Evolutionary conservation across 1,139 yeast genomes (phyloP).

Genomic region (Candida sojae): DNA sequence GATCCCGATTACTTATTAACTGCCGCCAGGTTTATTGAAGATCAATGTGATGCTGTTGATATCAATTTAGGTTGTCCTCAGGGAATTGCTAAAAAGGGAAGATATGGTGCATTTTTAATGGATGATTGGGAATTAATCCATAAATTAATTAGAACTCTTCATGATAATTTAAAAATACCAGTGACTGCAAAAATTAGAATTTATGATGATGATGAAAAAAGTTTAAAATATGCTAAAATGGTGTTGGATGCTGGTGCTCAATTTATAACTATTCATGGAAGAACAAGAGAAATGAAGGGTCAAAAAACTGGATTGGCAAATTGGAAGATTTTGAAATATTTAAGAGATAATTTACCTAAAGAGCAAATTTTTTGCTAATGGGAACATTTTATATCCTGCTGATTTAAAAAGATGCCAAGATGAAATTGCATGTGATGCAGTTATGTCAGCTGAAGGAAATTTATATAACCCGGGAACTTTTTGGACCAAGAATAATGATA

Average conservation of each 20-base stretch:
- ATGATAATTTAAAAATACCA: slow-evolving; percentile 74
- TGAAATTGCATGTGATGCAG: slow-evolving; percentile 76
- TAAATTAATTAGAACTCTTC: slow-evolving; percentile 69
- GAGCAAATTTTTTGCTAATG: slow-evolving; percentile 93
- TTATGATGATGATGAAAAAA: slow-evolving; percentile 81
- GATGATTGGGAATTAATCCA: slow-evolving; percentile 92
- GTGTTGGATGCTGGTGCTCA: slow-evolving; percentile 96
- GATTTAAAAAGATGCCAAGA: slow-evolving; percentile 71
- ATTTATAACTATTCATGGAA: slow-evolving; percentile 90
- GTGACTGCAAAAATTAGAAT: slow-evolving; percentile 96
- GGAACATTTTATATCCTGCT: slow-evolving; percentile 83
- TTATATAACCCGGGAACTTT: slow-evolving; percentile 92
- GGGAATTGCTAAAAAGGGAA: slow-evolving; percentile 93
- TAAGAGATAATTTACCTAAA: slow-evolving; percentile 76
- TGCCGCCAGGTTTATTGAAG: slow-evolving; percentile 81
- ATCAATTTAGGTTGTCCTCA: slow-evolving; percentile 97
- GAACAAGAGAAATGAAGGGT: slow-evolving; percentile 97
- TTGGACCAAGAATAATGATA: slow-evolving; percentile 53
- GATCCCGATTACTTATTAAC: slow-evolving; percentile 81
- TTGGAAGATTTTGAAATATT: slow-evolving; percentile 76
- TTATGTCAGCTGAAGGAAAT: slow-evolving; percentile 97
- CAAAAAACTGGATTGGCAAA: slow-evolving; percentile 94
- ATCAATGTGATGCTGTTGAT: slow-evolving; percentile 93
- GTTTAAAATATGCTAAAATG: slow-evolving; percentile 85
- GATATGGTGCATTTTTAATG: slow-evolving; percentile 94